Evolutionary conservation across 2,329 filamentous ascomycete species (phyloP), one percentile per base, ranked within the genome.

Genomic region (Talaromyces piceae): DNA sequence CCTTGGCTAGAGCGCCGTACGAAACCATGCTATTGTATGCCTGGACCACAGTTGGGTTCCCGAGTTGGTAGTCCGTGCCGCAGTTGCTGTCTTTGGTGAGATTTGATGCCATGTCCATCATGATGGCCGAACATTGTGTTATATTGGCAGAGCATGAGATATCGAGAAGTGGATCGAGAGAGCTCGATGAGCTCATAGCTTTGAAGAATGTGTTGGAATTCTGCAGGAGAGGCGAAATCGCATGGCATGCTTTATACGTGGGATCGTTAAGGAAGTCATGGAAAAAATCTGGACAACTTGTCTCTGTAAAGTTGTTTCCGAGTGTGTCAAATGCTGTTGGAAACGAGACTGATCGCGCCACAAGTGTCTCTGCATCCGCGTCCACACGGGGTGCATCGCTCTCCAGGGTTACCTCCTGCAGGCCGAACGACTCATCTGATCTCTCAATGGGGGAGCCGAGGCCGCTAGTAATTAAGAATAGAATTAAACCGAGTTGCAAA

Each of bases 171-270:
- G 82, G 81, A 1, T 89, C 88, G 54, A 91, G 86, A 59, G 79
- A 77, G 46, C 87, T 75, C 30, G 86, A 75, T 4, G 87, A 86
- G 63, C 81, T 84, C 55, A 85, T 78, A 16, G 84, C 84, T 51
- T 88, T 75, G 73, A 97, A 97, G 72, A 96, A 95, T 37, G 82
- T 82, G 47, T 78, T 80, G 8, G 91, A 96, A 56, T 87, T 89
- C 83, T 95, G 66, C 8, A 97, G 75, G 57, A 97, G 79, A 60
- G 95, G 76, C 1, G 91, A 95, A 52, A 96, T 76, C 0, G 91
- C 88, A 58, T 91, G 82, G 71, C 91, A 97, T 47, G 77, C 67
- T 58, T 81, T 78, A 59, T 93, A 89, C 3, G 80, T 82, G 5
- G 77, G 64, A 63, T 88, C 80, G 44, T 70, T 71, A 47, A 93